These are phyloP conservation scores for Circinella umbellata DNA, from an alignment of 371 early-diverging fungal species.

Conservation along the genomic window DNA sequence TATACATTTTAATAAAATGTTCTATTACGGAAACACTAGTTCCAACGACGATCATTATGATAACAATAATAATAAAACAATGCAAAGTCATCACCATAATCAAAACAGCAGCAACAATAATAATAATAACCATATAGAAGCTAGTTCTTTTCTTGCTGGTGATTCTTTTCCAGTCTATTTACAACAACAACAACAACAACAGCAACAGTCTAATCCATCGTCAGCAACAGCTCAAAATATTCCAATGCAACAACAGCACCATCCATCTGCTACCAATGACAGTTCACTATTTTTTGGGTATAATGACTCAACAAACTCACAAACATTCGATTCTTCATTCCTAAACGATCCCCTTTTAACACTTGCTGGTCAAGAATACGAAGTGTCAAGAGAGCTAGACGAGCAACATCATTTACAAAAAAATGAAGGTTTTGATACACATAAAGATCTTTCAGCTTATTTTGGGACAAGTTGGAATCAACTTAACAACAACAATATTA, in stretches of 20 bases:
- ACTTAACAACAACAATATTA: background rate
- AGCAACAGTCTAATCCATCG: background rate
- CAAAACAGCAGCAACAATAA: background rate
- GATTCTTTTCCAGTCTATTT: constrained; percentile 3
- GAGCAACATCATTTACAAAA: background rate
- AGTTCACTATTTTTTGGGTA: constrained; percentile 4
- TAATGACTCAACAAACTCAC: background rate
- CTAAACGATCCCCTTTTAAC: constrained; percentile 15
- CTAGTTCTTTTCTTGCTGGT: constrained; percentile 1
- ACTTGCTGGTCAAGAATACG: constrained; percentile 15
- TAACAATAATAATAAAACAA: background rate
- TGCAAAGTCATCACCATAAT: constrained; percentile 1
- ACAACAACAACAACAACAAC: constrained; percentile 3
- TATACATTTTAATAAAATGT: background rate
- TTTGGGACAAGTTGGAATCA: constrained; percentile 9
- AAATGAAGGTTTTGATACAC: background rate
- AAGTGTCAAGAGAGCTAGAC: background rate
- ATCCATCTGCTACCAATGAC: background rate
- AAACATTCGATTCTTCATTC: constrained; percentile 11
- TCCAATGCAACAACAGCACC: constrained; percentile 9
- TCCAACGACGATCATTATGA: constrained; percentile 2
- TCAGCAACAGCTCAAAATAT: background rate
- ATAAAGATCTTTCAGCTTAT: background rate
- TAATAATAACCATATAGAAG: background rate
- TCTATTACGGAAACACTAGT: constrained; percentile 2